Evolutionary conservation across 306 rosid species (phyloP).

Genomic region (Lablab purpureus): DNA sequence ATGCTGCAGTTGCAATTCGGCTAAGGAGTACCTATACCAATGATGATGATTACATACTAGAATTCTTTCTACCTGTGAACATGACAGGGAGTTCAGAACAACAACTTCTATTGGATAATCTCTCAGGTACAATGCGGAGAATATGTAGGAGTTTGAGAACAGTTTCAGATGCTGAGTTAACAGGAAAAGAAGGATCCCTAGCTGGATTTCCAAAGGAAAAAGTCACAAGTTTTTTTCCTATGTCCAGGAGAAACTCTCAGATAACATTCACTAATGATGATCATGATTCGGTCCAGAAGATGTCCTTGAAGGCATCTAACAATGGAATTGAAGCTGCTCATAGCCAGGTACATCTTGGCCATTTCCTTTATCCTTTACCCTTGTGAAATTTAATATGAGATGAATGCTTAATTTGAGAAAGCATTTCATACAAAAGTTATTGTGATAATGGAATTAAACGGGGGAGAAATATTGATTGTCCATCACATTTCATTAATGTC

Average conservation of each 20-base stretch:
- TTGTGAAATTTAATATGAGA: constrained; percentile 26
- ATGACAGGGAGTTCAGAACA: constrained; percentile 84
- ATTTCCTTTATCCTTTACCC: constrained; percentile 16
- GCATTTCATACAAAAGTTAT: constrained; percentile 53
- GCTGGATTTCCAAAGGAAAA: constrained; percentile 53
- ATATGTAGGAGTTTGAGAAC: constrained; percentile 88
- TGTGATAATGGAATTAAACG: not conserved
- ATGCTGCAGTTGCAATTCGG: constrained; percentile 90
- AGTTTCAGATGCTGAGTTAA: constrained; percentile 73
- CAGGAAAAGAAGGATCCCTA: constrained; percentile 49
- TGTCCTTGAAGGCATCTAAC: constrained; percentile 49
- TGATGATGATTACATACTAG: constrained; percentile 85
- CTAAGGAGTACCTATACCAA: constrained; percentile 87
- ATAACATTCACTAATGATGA: constrained; percentile 49
- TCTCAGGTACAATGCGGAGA: constrained; percentile 90
- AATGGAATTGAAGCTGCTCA: constrained; percentile 54
- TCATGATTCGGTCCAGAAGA: constrained; percentile 48
- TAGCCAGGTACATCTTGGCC: constrained; percentile 57
- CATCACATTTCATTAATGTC: constrained; percentile 22
- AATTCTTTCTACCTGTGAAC: constrained; percentile 90
- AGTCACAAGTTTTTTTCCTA: constrained; percentile 39
- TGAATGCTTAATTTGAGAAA: constrained; percentile 50
- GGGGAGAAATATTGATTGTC: not conserved
- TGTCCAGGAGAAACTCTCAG: constrained; percentile 58
- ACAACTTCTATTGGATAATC: constrained; percentile 83